phyloP scores from a whole-genome alignment of 768 basidiomycete genomes.

The Coprinellus aureogranulatus region DNA sequence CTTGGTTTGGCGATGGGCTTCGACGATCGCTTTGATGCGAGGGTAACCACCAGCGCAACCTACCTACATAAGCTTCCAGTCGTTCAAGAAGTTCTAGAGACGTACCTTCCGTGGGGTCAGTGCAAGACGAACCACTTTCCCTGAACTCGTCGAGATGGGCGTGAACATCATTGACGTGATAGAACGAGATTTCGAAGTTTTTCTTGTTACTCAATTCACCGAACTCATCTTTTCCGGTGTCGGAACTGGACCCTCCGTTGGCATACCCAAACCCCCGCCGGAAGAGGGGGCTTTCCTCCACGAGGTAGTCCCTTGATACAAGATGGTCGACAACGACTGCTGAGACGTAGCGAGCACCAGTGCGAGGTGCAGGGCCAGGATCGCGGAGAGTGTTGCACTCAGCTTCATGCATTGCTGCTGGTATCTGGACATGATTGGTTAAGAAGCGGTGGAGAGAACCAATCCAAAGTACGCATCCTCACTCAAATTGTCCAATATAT shows the following conservation, averaged over 20 bases:
- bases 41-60: conserved; percentile 44
- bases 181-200: conserved; percentile 29
- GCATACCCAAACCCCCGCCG: conserved; percentile 21
- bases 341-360: no score
- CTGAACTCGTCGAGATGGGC: conserved; percentile 41
- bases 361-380: no score
- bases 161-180: conserved; percentile 45
- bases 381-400: no score
- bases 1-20: conserved; percentile 26
- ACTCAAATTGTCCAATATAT: no score
- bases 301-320: conserved; percentile 19
- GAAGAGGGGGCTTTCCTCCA: conserved; percentile 3
- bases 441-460: no score
- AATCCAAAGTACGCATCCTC: no score
- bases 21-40: conserved; percentile 37
- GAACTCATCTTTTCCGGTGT: conserved; percentile 17
- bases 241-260: conserved; percentile 10
- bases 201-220: conserved; percentile 14
- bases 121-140: conserved; percentile 35
- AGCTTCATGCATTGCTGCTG: no score
- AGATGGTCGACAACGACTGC: conserved; percentile 20
- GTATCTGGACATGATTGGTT: no score
- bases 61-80: neutral
- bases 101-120: conserved; percentile 27
- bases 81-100: neutral